phyloP scores from a whole-genome alignment of 768 basidiomycete genomes.

The Tylopilus plumbeoviolaceoides region DNA sequence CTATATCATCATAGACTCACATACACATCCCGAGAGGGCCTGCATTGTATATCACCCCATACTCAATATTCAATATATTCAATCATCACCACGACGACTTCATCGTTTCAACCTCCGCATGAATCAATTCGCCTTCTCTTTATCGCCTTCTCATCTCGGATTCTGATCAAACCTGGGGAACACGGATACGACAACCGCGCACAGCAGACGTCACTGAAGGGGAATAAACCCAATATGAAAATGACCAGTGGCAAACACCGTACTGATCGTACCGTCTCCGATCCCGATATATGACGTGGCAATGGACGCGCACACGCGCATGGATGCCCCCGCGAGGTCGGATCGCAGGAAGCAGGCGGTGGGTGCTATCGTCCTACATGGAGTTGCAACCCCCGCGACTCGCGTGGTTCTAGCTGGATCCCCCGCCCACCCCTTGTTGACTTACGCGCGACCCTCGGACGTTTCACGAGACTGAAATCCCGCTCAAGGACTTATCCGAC shows the following conservation, averaged over 20 bases:
- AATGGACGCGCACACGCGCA: not conserved
- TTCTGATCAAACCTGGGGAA: slow-evolving; percentile 13
- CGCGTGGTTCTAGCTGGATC: not conserved
- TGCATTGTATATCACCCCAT: slow-evolving; percentile 27
- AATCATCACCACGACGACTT: slow-evolving; percentile 21
- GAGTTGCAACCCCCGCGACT: not conserved
- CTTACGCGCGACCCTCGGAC: slow-evolving; percentile 20
- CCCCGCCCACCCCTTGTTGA: not conserved
- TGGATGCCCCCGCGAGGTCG: slow-evolving; percentile 10
- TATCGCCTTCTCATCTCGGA: not conserved
- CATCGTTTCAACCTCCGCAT: slow-evolving; percentile 18
- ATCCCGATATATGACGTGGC: slow-evolving; percentile 16
- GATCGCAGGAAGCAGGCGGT: slow-evolving; percentile 9
- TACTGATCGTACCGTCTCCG: slow-evolving; percentile 15
- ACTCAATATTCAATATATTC: not conserved
- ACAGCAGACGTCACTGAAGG: not conserved
- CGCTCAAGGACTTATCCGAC: too few species aligned
- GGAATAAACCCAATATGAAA: not conserved
- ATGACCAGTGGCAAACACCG: not conserved
- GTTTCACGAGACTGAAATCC: slow-evolving; percentile 15
- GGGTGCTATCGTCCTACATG: not conserved
- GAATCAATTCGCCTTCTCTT: not conserved
- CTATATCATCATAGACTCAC: slow-evolving; percentile 22
- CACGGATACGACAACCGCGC: not conserved
- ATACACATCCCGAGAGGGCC: slow-evolving; percentile 17